phyloP scores from a whole-genome alignment of 2,329 filamentous ascomycete species.

The Penicillium rolfsii region DNA sequence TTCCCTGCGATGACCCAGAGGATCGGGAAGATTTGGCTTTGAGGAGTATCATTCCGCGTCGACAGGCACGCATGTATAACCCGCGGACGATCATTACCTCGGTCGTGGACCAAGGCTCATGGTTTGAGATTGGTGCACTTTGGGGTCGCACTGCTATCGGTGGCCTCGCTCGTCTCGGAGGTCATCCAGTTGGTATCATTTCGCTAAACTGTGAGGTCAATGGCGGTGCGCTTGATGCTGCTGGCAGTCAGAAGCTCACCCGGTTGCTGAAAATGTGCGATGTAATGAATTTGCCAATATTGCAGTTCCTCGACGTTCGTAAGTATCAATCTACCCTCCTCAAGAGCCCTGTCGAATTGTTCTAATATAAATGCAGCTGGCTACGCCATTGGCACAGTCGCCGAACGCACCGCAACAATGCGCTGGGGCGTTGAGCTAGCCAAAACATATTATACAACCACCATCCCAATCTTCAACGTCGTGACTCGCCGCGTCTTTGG shows the following conservation, averaged over 20 bases:
- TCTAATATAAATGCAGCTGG: conserved; percentile 45
- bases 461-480: conserved; percentile 66
- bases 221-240: conserved; percentile 63
- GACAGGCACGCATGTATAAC: conserved; percentile 64
- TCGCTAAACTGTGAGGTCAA: conserved; percentile 65
- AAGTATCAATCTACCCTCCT: conserved; percentile 26
- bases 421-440: conserved; percentile 65
- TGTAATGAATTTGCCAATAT: conserved; percentile 65
- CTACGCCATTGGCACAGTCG: conserved; percentile 66
- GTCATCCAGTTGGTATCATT: conserved; percentile 62
- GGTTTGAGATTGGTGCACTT: conserved; percentile 66
- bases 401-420: conserved; percentile 67
- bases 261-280: conserved; percentile 66
- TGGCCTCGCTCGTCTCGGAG: conserved; percentile 62
- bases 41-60: conserved; percentile 60
- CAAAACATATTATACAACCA: conserved; percentile 65
- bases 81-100: conserved; percentile 60
- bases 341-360: not conserved
- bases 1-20: conserved; percentile 53
- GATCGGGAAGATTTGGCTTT: conserved; percentile 55
- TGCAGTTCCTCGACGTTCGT: conserved; percentile 67
- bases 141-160: conserved; percentile 67
- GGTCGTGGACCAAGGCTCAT: conserved; percentile 60
- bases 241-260: conserved; percentile 63
- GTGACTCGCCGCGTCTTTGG: conserved; percentile 64